Base-by-base conservation (phyloP, 495 filamentous ascomycete genomes). In the Penicillium paxilli region DNA sequence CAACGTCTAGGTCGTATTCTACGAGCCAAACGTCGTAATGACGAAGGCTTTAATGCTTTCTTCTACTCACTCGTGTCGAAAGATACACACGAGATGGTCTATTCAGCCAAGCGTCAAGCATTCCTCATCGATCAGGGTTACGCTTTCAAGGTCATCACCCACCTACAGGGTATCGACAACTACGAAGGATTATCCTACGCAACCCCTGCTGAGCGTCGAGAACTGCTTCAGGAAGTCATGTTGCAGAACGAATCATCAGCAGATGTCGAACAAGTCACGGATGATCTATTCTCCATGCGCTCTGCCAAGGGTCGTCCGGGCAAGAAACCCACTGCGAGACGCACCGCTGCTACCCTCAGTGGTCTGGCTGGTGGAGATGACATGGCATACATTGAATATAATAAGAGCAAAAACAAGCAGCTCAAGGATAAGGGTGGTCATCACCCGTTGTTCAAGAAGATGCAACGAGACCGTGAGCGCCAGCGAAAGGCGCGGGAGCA, bases 41-140 rank as follows among this genome's bases (percentile, higher is more conserved):
- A 99, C 71, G 94, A 98, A 70, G 95, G 95, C 17, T 99, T 99
- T 74, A 99, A 99, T 72, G 94, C 94, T 0, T 99, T 99, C 75
- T 99, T 99, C 75, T 99, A 99, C 73, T 94, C 90, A 0, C 80
- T 99, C 4, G 94, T 99, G 25, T 94, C 89, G 9, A 97, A 97
- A 69, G 94, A 98, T 69, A 99, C 94, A 2, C 83, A 90, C 47
- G 94, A 99, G 73, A 98, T 99, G 95, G 93, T 87, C 69, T 99
- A 96, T 76, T 97, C 94, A 5, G 89, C 90, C 33, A 97, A 97
- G 73, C 85, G 94, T 19, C 94, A 99, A 67, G 95, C 94, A 22
- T 99, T 99, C 80, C 81, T 99, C 3, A 92, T 99, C 44, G 94
- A 99, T 60, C 94, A 99, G 69, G 94, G 94, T 30, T 99, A 99